Evolutionary conservation across 2,329 filamentous ascomycete genomes (phyloP).

Genomic region (Fusarium paranaense): DNA sequence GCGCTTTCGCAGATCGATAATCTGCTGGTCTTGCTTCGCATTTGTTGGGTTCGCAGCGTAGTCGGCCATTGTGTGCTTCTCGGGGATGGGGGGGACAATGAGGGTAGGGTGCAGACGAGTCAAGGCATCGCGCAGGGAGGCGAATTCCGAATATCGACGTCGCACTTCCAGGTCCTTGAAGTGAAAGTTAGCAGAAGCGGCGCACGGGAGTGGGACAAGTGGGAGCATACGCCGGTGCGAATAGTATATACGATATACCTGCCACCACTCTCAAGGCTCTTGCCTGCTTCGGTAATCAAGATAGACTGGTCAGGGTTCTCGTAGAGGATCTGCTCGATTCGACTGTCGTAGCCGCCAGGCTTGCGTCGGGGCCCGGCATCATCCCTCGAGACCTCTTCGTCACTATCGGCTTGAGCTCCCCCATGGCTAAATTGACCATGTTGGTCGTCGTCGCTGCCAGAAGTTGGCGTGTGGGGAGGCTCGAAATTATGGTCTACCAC

Average conservation of each 20-base stretch:
- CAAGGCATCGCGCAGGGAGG: slow-evolving; percentile 87
- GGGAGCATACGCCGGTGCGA: slow-evolving; percentile 80
- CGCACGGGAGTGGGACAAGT: neutral
- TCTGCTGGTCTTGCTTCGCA: slow-evolving; percentile 96
- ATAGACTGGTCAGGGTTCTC: slow-evolving; percentile 93
- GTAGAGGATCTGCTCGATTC: slow-evolving; percentile 97
- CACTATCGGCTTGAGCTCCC: slow-evolving; percentile 51
- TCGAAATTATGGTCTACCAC: slow-evolving; percentile 62
- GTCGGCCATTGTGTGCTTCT: slow-evolving; percentile 99
- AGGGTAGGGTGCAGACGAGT: slow-evolving; percentile 94
- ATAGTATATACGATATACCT: slow-evolving; percentile 98
- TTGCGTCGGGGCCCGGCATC: slow-evolving; percentile 70
- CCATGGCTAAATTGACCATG: slow-evolving; percentile 46
- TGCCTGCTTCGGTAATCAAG: slow-evolving; percentile 92
- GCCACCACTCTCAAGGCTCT: slow-evolving; percentile 91
- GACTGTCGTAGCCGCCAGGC: slow-evolving; percentile 91
- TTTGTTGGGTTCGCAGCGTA: slow-evolving; percentile 98
- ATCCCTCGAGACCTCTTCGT: slow-evolving; percentile 59
- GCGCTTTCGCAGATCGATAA: slow-evolving; percentile 95
- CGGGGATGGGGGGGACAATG: slow-evolving; percentile 95
- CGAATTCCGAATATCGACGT: slow-evolving; percentile 95
- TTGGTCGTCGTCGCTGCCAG: slow-evolving; percentile 75
- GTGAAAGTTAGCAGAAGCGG: slow-evolving; percentile 3
- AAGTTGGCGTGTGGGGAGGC: slow-evolving; percentile 77
- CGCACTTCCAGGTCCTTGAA: slow-evolving; percentile 91